A percentile compares a stretch with the other conserved stretches of the same genome.
These are phyloP conservation scores for Quercus cerris DNA, from an alignment of 306 rosid genomes.

Conservation along the genomic window DNA sequence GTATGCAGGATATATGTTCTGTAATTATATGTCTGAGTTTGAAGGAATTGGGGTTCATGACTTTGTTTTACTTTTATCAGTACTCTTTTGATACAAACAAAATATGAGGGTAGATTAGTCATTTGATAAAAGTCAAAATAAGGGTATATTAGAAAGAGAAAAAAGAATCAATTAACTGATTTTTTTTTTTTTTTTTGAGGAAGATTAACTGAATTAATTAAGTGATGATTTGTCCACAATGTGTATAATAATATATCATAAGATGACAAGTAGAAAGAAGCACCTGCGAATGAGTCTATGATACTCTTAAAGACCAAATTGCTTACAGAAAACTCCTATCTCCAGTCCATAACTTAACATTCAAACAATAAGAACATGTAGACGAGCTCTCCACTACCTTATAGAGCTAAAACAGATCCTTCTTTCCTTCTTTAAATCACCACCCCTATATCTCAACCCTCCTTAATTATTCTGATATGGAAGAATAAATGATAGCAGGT, in stretches of 20 bases:
- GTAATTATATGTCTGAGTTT: no score
- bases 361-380: slow-evolving; percentile 25
- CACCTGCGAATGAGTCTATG: slow-evolving; percentile 6
- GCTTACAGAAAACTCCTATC: slow-evolving; percentile 22
- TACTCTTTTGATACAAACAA: background rate
- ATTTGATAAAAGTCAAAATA: slow-evolving; percentile 9
- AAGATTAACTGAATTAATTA: slow-evolving; percentile 9
- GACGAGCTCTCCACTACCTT: slow-evolving; percentile 22
- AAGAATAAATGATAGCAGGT: no score
- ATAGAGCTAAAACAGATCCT: slow-evolving; percentile 12
- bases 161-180: no score
- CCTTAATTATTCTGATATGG: slow-evolving; percentile 9
- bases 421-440: background rate
- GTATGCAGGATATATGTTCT: no score
- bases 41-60: no score
- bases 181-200: no score
- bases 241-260: background rate
- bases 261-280: slow-evolving; percentile 5
- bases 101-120: slow-evolving; percentile 6
- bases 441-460: background rate
- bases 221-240: slow-evolving; percentile 32
- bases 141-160: slow-evolving; percentile 9
- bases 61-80: background rate
- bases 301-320: slow-evolving; percentile 32
- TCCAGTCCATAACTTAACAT: slow-evolving; percentile 16